Conservation (phyloP, 768 basidiomycete genomes). For the Mycena pura region DNA sequence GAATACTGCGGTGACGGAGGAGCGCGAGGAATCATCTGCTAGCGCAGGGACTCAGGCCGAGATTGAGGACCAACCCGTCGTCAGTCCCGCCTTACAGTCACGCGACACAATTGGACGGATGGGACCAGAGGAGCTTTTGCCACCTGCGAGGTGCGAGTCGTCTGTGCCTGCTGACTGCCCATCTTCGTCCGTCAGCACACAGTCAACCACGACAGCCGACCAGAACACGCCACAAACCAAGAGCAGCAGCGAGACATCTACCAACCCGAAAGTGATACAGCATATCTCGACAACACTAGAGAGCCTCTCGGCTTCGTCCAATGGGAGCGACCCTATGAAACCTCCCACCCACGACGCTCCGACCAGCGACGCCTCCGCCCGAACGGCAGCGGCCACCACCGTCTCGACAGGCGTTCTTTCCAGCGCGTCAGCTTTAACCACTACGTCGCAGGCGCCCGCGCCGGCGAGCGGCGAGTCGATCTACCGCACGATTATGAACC, state of each 20-base stretch:
- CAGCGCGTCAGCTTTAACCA: constrained; percentile 19
- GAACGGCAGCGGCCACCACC: neutral
- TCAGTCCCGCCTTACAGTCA: too few species aligned
- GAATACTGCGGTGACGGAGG: neutral
- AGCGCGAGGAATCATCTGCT: neutral
- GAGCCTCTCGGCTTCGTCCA: neutral
- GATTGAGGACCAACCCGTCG: neutral
- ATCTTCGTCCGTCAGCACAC: neutral
- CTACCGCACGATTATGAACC: constrained; percentile 95
- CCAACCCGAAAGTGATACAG: neutral
- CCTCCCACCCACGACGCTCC: neutral
- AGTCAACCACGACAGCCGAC: neutral
- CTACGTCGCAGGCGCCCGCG: constrained; percentile 28
- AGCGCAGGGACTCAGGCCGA: neutral
- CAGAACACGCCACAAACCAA: neutral
- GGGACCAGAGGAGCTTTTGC: neutral
- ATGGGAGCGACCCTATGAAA: constrained; percentile 3
- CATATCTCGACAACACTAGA: neutral
- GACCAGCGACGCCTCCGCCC: neutral
- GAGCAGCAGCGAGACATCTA: neutral
- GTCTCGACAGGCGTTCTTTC: neutral
- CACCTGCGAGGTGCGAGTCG: neutral
- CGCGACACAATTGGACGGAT: neutral
- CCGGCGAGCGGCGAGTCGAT: constrained; percentile 82
- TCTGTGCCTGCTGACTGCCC: neutral